Conservation (phyloP, 306 rosid genomes). For the Hylodesmum podocarpum region DNA sequence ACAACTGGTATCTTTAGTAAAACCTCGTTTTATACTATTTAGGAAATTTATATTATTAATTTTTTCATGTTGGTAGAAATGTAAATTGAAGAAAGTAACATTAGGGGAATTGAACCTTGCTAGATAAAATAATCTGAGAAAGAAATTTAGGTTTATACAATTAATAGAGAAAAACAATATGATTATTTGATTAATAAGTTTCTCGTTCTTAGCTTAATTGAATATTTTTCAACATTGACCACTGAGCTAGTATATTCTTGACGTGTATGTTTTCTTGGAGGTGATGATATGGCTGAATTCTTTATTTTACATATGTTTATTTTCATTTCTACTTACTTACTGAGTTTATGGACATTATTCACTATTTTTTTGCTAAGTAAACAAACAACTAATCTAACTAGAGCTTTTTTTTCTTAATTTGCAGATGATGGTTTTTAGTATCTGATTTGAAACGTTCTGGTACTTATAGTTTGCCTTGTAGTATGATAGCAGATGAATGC, state of each 20-base stretch:
- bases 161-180: not conserved
- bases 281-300: not conserved
- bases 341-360: not conserved
- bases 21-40: not conserved
- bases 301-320: not conserved
- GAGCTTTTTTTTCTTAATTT: not conserved
- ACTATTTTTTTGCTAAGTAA: not conserved
- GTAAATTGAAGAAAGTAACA: not conserved
- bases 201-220: not conserved
- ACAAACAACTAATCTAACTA: not conserved
- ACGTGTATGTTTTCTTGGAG: not conserved
- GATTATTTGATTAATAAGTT: not conserved
- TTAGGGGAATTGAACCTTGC: not conserved
- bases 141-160: not conserved
- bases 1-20: not conserved
- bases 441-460: slow-evolving; percentile 13
- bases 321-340: not conserved
- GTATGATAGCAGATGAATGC: slow-evolving; percentile 34
- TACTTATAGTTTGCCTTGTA: slow-evolving; percentile 33
- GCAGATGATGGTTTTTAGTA: slow-evolving; percentile 45
- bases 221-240: not conserved
- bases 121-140: not conserved
- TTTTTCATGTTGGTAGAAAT: not conserved
- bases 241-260: not conserved
- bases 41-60: not conserved